These are phyloP conservation scores for Ophiostoma piceae DNA, from an alignment of 2,329 filamentous ascomycete species.

Conservation along the genomic window DNA sequence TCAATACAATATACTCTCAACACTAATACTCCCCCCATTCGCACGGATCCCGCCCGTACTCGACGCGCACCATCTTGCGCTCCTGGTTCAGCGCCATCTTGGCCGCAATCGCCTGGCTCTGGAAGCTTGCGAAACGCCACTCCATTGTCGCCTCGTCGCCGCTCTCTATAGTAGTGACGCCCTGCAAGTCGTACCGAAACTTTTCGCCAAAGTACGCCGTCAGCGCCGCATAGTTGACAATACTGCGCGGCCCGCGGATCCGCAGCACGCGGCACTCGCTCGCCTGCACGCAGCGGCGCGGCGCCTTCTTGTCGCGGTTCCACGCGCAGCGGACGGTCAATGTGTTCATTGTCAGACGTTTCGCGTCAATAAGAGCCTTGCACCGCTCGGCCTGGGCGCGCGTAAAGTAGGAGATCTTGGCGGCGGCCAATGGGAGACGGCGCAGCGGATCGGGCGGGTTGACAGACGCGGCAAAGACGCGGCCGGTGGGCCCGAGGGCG, in stretches of 20 bases:
- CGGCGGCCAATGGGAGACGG: slow-evolving; percentile 23
- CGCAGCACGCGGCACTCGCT: slow-evolving; percentile 26
- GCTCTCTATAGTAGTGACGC: background rate
- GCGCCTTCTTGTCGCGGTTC: slow-evolving; percentile 27
- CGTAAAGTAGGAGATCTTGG: slow-evolving; percentile 26
- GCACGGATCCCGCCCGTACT: slow-evolving; percentile 26
- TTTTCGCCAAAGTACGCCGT: slow-evolving; percentile 24
- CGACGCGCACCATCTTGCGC: slow-evolving; percentile 22
- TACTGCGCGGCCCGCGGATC: slow-evolving; percentile 23
- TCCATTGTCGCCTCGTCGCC: slow-evolving; percentile 22
- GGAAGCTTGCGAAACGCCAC: slow-evolving; percentile 27
- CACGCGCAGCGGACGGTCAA: slow-evolving; percentile 16
- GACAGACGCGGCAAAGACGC: slow-evolving; percentile 25
- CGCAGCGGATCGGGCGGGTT: slow-evolving; percentile 25
- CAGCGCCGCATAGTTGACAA: slow-evolving; percentile 23
- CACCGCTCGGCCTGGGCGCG: slow-evolving; percentile 24
- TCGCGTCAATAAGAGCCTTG: slow-evolving; percentile 19
- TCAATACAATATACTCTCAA: no score
- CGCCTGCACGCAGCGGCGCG: slow-evolving; percentile 25
- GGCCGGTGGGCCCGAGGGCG: slow-evolving; percentile 24
- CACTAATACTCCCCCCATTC: slow-evolving; percentile 20
- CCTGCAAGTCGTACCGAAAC: slow-evolving; percentile 26
- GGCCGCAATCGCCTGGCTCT: slow-evolving; percentile 28
- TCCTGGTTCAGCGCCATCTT: slow-evolving; percentile 28
- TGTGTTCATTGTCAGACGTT: slow-evolving; percentile 15